Evolutionary conservation across 2,329 filamentous ascomycete genomes (phyloP).

Genomic region (Bipolaris bicolor): DNA sequence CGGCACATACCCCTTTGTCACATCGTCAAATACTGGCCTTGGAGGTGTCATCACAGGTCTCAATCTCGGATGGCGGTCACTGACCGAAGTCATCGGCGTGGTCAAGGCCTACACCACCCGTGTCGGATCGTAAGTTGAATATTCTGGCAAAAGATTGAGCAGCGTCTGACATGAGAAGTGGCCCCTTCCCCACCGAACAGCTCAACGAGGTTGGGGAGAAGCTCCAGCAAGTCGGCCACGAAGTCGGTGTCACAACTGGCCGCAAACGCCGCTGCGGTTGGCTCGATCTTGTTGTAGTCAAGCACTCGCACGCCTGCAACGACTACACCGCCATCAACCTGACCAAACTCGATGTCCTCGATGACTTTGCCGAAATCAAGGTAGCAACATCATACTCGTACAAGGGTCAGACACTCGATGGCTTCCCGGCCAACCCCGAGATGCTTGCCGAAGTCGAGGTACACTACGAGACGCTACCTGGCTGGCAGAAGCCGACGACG

Average conservation of each 20-base stretch:
- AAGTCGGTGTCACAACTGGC: slow-evolving; percentile 64
- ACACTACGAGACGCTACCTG: slow-evolving; percentile 70
- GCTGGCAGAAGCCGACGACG: slow-evolving; percentile 71
- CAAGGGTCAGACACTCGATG: slow-evolving; percentile 62
- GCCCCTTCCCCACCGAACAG: slow-evolving; percentile 73
- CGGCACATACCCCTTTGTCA: slow-evolving; percentile 66
- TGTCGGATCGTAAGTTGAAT: slow-evolving; percentile 51
- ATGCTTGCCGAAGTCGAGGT: slow-evolving; percentile 66
- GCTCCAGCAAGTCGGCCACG: slow-evolving; percentile 62
- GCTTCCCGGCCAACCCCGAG: slow-evolving; percentile 69
- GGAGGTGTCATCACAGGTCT: slow-evolving; percentile 69
- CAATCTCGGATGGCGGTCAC: slow-evolving; percentile 64
- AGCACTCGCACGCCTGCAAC: slow-evolving; percentile 70
- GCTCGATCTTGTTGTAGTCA: slow-evolving; percentile 72
- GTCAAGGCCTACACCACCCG: slow-evolving; percentile 72
- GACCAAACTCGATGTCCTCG: slow-evolving; percentile 73
- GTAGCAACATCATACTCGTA: slow-evolving; percentile 72
- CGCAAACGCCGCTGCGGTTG: slow-evolving; percentile 67
- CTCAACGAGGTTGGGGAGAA: slow-evolving; percentile 63
- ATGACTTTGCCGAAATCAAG: slow-evolving; percentile 76
- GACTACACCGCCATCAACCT: slow-evolving; percentile 70
- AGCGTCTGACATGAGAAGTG: slow-evolving; percentile 51
- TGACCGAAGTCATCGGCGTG: slow-evolving; percentile 68
- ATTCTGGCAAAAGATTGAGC: background rate
- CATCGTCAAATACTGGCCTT: slow-evolving; percentile 64